phyloP scores from a whole-genome alignment of 129 eudicot genomes.

The Flaveria linearis region DNA sequence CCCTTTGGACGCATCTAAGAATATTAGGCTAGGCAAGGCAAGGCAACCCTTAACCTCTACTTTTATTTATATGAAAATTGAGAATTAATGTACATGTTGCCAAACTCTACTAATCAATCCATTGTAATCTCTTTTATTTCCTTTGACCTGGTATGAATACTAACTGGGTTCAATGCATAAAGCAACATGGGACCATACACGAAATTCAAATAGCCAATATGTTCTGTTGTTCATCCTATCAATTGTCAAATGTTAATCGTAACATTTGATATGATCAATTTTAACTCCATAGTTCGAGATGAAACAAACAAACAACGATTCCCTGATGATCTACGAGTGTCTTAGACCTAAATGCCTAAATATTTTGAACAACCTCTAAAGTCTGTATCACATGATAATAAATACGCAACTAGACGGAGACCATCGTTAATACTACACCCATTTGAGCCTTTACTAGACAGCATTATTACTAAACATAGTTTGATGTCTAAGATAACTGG shows the following conservation, averaged over 20 bases:
- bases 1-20: too few species aligned
- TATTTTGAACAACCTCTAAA: not conserved
- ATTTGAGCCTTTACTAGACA: slow-evolving; percentile 14
- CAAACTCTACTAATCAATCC: not conserved
- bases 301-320: not conserved
- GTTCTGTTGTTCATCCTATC: not conserved
- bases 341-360: not conserved
- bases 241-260: not conserved
- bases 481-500: not conserved
- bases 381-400: not conserved
- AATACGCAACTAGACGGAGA: not conserved
- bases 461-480: not conserved
- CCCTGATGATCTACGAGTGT: not conserved
- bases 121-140: not conserved
- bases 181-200: not conserved
- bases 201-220: not conserved
- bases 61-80: slow-evolving; percentile 1
- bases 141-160: not conserved
- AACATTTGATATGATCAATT: not conserved
- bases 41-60: not conserved
- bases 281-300: slow-evolving; percentile 13
- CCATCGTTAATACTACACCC: slow-evolving; percentile 1
- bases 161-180: not conserved
- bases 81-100: not conserved
- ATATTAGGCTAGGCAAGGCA: too few species aligned